Evolutionary conservation across 106 monocot species (phyloP).

Genomic region (Hemerocallis citrina): DNA sequence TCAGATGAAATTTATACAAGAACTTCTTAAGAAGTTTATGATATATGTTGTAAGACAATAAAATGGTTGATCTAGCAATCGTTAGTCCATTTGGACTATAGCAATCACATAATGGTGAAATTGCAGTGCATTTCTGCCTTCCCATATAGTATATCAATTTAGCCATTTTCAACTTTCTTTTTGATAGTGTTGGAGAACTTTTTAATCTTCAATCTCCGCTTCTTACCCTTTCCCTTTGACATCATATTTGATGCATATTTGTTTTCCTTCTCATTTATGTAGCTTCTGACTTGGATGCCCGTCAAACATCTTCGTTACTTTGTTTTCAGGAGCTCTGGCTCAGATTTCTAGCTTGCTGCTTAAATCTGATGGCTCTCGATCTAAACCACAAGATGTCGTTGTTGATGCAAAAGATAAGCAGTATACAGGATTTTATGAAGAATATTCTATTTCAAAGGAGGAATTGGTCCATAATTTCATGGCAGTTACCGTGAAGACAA

Average conservation of each 20-base stretch:
- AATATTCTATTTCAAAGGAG: conserved; percentile 62
- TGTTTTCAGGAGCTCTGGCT: conserved; percentile 44
- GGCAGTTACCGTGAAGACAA: conserved; percentile 54
- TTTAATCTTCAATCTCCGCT: neutral
- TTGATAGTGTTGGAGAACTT: neutral
- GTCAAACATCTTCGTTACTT: neutral
- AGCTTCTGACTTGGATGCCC: neutral
- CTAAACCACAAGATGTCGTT: conserved; percentile 9
- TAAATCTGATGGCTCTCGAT: conserved; percentile 39
- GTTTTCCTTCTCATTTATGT: neutral
- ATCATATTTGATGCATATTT: neutral
- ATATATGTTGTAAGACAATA: too few relatives aligned
- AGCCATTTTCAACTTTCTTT: neutral
- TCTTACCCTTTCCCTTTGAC: neutral
- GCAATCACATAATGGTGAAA: too few relatives aligned
- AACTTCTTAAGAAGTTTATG: too few relatives aligned
- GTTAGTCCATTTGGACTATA: too few relatives aligned
- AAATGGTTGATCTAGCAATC: conserved; percentile 83
- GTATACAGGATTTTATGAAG: conserved; percentile 40
- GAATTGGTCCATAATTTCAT: conserved; percentile 52
- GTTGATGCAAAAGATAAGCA: conserved; percentile 10
- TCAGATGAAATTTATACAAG: too few relatives aligned
- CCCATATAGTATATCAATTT: too few relatives aligned
- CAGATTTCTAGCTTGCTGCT: conserved; percentile 58
- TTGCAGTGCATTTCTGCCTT: too few relatives aligned